Evolutionary conservation across 2,329 filamentous ascomycete species (phyloP).

Genomic region (Helminthosporium solani): DNA sequence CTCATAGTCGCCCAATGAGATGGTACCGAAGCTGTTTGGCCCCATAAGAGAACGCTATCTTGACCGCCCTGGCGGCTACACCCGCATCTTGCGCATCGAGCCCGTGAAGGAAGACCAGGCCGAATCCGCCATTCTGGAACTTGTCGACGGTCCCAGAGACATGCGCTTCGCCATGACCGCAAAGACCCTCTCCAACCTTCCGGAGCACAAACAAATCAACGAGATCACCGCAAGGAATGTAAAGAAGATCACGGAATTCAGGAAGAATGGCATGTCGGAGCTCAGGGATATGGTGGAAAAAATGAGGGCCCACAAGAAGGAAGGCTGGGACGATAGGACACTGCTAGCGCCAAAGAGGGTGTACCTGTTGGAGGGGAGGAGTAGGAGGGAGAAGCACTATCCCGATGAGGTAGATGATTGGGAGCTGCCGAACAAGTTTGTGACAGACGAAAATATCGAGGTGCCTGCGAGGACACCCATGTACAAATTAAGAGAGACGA

Average conservation of each 20-base stretch:
- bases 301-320: conserved; percentile 28
- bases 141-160: conserved; percentile 92
- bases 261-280: conserved; percentile 64
- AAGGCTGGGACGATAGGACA: conserved; percentile 27
- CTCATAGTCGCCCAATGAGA: conserved; percentile 62
- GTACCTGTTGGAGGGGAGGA: conserved; percentile 28
- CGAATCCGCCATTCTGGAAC: conserved; percentile 84
- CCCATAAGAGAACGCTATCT: conserved; percentile 77
- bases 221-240: conserved; percentile 77
- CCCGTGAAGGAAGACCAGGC: conserved; percentile 86
- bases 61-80: conserved; percentile 84
- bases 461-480: conserved; percentile 4
- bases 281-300: conserved; percentile 63
- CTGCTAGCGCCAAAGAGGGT: conserved; percentile 33
- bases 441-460: not conserved
- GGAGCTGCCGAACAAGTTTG: conserved; percentile 21
- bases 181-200: conserved; percentile 69
- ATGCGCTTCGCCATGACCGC: conserved; percentile 95
- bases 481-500: conserved; percentile 2
- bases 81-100: conserved; percentile 88
- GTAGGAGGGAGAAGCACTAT: conserved; percentile 31
- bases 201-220: conserved; percentile 59
- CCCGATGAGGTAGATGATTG: conserved; percentile 25
- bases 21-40: conserved; percentile 86
- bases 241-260: conserved; percentile 76